A percentile compares a stretch with the other conserved stretches of the same genome.
phyloP scores from a whole-genome alignment of 2,329 filamentous ascomycete species.

The Aquanectria penicillioides region DNA sequence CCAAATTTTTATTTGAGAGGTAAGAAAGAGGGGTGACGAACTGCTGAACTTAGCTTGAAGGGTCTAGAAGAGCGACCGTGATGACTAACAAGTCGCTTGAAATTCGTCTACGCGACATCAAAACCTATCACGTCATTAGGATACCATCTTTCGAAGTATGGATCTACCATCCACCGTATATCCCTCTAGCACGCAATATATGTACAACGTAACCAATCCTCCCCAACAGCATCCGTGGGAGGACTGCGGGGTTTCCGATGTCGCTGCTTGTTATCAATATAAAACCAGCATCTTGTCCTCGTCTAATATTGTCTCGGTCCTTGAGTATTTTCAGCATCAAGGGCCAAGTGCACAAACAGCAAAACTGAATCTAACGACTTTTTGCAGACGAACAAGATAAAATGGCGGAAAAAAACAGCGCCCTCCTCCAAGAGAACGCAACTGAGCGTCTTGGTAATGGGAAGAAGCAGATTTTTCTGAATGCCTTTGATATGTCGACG shows the following conservation, averaged over 20 bases:
- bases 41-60: too few species aligned
- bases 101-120: not conserved
- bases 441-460: slow-evolving; percentile 11
- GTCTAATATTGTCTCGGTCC: too few species aligned
- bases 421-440: not conserved
- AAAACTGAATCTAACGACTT: not conserved
- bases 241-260: not conserved
- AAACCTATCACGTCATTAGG: not conserved
- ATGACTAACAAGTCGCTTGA: too few species aligned
- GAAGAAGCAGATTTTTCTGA: slow-evolving; percentile 61
- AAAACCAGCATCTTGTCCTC: too few species aligned
- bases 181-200: not conserved
- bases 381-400: too few species aligned
- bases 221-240: slow-evolving; percentile 3
- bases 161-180: not conserved
- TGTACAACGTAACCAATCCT: not conserved
- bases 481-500: slow-evolving; percentile 74
- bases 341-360: not conserved
- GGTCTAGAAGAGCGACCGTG: too few species aligned
- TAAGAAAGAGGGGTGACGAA: too few species aligned
- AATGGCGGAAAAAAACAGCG: slow-evolving; percentile 2
- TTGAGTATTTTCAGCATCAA: not conserved
- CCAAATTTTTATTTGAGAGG: too few species aligned
- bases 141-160: not conserved
- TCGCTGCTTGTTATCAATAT: not conserved